Evolutionary conservation across 768 basidiomycete genomes (phyloP).

Genomic region (Leucocoprinus birnbaumii): DNA sequence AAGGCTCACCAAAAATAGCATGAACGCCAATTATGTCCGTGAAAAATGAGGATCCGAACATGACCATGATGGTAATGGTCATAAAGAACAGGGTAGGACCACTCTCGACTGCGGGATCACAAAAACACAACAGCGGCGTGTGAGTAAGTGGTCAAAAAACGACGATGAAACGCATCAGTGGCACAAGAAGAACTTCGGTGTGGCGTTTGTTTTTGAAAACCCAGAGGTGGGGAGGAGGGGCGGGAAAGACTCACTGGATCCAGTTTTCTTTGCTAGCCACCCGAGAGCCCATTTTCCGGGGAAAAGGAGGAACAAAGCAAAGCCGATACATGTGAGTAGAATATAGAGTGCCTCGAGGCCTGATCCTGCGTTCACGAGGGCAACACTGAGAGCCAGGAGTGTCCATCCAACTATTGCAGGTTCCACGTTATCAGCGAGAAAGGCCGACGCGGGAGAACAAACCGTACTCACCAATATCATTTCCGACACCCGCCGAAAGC

Average conservation of each 20-base stretch:
- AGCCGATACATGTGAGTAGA: slow-evolving; percentile 75
- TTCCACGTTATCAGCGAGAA: not conserved
- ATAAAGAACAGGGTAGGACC: slow-evolving; percentile 89
- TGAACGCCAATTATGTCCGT: slow-evolving; percentile 92
- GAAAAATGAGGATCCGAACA: slow-evolving; percentile 89
- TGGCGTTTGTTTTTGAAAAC: no score
- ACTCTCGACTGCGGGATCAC: slow-evolving; percentile 46
- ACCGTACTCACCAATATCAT: slow-evolving; percentile 56
- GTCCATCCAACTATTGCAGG: slow-evolving; percentile 66
- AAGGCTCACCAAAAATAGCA: slow-evolving; percentile 73
- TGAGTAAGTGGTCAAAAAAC: not conserved
- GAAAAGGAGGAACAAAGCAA: slow-evolving; percentile 74
- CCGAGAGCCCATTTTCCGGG: slow-evolving; percentile 57
- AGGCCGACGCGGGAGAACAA: not conserved
- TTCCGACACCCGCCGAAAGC: slow-evolving; percentile 88
- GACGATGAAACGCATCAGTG: not conserved
- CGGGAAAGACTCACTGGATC: slow-evolving; percentile 47
- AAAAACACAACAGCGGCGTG: not conserved
- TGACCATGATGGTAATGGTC: slow-evolving; percentile 74
- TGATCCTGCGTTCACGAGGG: slow-evolving; percentile 84
- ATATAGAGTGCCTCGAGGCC: slow-evolving; percentile 87
- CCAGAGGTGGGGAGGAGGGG: no score
- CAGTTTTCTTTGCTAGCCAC: slow-evolving; percentile 77
- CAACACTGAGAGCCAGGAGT: slow-evolving; percentile 85
- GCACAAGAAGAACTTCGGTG: not conserved